Conservation (phyloP, 495 filamentous ascomycete species). For the Xylaria scruposa region DNA sequence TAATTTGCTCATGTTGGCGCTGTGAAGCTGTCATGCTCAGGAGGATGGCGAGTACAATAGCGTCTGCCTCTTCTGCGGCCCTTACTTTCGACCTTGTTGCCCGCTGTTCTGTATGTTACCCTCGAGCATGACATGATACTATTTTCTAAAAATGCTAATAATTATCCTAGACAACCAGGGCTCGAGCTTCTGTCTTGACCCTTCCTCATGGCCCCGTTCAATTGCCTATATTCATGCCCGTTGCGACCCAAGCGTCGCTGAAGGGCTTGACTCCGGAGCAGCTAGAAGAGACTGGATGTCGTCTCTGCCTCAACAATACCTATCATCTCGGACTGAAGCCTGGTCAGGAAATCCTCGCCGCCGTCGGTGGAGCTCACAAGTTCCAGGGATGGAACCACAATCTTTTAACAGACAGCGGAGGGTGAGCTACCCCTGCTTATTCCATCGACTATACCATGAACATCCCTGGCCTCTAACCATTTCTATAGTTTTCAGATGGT, state of each 20-base stretch:
- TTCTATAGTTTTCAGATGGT: conserved; percentile 93
- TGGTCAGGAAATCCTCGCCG: conserved; percentile 84
- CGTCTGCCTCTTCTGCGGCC: conserved; percentile 58
- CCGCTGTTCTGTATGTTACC: conserved; percentile 75
- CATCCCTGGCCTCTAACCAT: conserved; percentile 9
- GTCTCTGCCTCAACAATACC: conserved; percentile 94
- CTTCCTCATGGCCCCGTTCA: conserved; percentile 91
- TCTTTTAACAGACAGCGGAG: conserved; percentile 95
- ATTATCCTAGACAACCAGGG: conserved; percentile 80
- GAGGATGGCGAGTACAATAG: conserved; percentile 55
- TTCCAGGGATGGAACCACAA: conserved; percentile 95
- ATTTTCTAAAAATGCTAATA: conserved; percentile 6
- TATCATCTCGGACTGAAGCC: conserved; percentile 96
- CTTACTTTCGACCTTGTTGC: conserved; percentile 82
- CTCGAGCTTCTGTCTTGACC: conserved; percentile 85
- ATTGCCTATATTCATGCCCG: conserved; percentile 96
- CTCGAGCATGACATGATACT: not conserved
- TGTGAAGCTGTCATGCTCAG: conserved; percentile 25
- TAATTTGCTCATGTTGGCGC: not conserved
- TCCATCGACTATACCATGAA: not conserved
- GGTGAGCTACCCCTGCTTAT: conserved; percentile 62
- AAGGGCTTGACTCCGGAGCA: conserved; percentile 96
- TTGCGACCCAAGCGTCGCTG: conserved; percentile 95
- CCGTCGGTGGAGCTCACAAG: conserved; percentile 89
- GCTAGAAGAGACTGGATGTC: conserved; percentile 83